These are phyloP conservation scores for Brettanomyces sp. DNA, from an alignment of 805 yeast species.

Conservation along the genomic window DNA sequence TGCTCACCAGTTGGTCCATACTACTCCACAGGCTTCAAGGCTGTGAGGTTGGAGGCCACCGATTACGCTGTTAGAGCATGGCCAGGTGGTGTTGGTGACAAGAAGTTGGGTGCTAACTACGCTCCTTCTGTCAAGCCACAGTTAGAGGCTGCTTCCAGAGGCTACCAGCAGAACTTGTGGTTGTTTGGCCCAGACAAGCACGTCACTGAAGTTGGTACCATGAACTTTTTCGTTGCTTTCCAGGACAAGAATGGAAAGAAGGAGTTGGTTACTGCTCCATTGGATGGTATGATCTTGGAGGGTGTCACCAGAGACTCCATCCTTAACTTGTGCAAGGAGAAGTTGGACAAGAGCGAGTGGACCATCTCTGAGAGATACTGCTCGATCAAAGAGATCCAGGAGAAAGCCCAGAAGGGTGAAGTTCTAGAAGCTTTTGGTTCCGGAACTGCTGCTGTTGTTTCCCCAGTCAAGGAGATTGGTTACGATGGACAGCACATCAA, in stretches of 20 bases:
- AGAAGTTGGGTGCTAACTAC: constrained; percentile 93
- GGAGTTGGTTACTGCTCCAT: constrained; percentile 91
- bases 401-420: constrained; percentile 70
- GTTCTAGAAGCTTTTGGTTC: constrained; percentile 92
- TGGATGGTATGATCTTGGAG: constrained; percentile 93
- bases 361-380: constrained; percentile 71
- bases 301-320: constrained; percentile 95
- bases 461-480: constrained; percentile 84
- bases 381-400: constrained; percentile 72
- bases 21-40: constrained; percentile 91
- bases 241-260: constrained; percentile 64
- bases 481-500: constrained; percentile 63
- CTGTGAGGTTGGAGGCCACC: constrained; percentile 89
- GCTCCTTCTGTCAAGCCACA: constrained; percentile 94
- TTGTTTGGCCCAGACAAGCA: constrained; percentile 81
- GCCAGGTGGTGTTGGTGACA: constrained; percentile 99
- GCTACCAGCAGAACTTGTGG: constrained; percentile 96
- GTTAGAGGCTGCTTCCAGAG: constrained; percentile 79
- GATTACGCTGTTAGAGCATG: constrained; percentile 96
- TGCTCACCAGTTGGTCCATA: constrained; percentile 97
- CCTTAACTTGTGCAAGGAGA: constrained; percentile 65
- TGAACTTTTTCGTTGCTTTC: constrained; percentile 90
- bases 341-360: constrained; percentile 74
- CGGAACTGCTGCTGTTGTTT: constrained; percentile 96
- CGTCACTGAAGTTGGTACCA: constrained; percentile 95